Conservation (phyloP, 2,329 filamentous ascomycete genomes). For the Aspergillus piperis region DNA sequence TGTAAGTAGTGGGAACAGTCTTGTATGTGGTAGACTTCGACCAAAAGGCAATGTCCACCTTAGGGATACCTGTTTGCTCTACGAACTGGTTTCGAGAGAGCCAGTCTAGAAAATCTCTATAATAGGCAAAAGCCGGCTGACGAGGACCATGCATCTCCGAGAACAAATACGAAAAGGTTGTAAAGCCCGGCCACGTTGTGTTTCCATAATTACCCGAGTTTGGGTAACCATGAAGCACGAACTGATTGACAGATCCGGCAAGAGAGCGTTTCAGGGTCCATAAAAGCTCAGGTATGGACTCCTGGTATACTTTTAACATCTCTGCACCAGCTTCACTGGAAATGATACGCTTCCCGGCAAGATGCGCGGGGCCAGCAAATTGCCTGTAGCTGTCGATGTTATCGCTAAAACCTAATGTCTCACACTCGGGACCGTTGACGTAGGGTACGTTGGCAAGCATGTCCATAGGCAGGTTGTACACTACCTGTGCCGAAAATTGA, state of each 20-base stretch:
- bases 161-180: conserved; percentile 49
- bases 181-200: conserved; percentile 54
- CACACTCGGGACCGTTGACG: conserved; percentile 46
- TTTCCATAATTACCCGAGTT: conserved; percentile 46
- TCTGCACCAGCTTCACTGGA: conserved; percentile 44
- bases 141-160: conserved; percentile 43
- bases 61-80: background rate
- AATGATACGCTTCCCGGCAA: conserved; percentile 42
- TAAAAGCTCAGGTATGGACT: conserved; percentile 31
- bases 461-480: conserved; percentile 48
- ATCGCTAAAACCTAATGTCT: conserved; percentile 41
- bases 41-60: conserved; percentile 4
- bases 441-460: conserved; percentile 42
- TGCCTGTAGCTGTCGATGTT: conserved; percentile 46
- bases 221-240: conserved; percentile 49
- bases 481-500: conserved; percentile 42
- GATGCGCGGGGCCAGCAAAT: conserved; percentile 42
- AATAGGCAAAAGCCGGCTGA: conserved; percentile 37
- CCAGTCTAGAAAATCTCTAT: background rate
- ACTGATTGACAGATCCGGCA: conserved; percentile 46
- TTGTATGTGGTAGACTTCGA: background rate
- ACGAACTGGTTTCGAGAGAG: background rate
- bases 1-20: background rate
- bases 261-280: conserved; percentile 43
- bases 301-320: conserved; percentile 21